Evolutionary conservation across 2,329 filamentous ascomycete species (phyloP).

Genomic region (Alternaria alternata): DNA sequence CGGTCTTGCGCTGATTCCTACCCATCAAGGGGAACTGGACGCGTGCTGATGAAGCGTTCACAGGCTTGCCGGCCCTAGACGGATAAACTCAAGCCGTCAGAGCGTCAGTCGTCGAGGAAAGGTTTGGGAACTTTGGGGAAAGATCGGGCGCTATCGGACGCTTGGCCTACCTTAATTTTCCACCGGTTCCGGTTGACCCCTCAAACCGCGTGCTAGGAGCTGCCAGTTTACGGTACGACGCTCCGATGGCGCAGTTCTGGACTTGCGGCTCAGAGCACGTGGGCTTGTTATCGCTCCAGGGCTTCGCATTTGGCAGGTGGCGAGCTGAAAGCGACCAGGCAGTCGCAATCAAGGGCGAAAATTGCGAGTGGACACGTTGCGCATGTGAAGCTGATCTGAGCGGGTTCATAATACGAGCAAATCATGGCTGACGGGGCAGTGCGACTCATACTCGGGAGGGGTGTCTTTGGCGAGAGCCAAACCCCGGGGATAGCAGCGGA

Average conservation of each 20-base stretch:
- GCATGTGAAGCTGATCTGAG: neutral
- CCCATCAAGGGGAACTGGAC: neutral
- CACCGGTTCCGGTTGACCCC: conserved; percentile 18
- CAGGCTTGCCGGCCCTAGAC: conserved; percentile 1
- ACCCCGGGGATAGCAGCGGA: conserved; percentile 36
- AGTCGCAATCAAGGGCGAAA: neutral
- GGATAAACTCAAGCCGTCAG: conserved; percentile 10
- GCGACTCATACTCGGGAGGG: conserved; percentile 6
- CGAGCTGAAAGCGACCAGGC: neutral
- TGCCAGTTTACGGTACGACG: conserved; percentile 19
- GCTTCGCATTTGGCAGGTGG: neutral
- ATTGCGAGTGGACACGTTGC: conserved; percentile 4
- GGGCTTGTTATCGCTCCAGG: neutral
- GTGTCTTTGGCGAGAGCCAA: conserved; percentile 22
- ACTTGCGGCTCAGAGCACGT: conserved; percentile 9
- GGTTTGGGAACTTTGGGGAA: conserved; percentile 19
- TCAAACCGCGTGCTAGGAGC: conserved; percentile 9
- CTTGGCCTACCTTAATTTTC: conserved; percentile 46
- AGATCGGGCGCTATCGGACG: conserved; percentile 33
- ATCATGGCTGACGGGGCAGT: conserved; percentile 5
- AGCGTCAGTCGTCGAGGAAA: conserved; percentile 20
- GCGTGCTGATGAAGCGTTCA: neutral
- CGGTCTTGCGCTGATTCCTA: neutral
- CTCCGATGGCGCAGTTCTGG: conserved; percentile 27
- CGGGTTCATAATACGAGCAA: conserved; percentile 8